A percentile compares a stretch with the other conserved stretches of the same genome.
Conservation (phyloP, 1,139 yeast genomes). For the Debaryomycetaceae sp. region DNA sequence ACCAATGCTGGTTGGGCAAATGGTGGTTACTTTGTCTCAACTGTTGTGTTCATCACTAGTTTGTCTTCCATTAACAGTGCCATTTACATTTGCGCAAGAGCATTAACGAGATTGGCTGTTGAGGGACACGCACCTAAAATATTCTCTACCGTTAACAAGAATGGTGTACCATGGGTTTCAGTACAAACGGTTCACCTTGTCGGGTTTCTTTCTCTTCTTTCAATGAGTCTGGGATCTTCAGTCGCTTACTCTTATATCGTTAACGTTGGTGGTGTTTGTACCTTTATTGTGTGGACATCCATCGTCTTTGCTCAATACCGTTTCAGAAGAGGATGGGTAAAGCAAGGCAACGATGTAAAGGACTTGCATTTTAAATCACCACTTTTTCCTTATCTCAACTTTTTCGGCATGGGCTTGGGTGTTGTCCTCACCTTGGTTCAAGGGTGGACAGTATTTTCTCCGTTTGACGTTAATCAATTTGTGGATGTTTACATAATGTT, state of each 20-base stretch:
- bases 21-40: constrained; percentile 3
- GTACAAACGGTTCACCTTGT: constrained; percentile 1
- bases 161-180: constrained; percentile 4
- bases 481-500: constrained; percentile 1
- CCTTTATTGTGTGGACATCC: constrained; percentile 4
- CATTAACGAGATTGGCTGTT: constrained; percentile 2
- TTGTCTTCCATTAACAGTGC: constrained; percentile 4
- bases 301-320: constrained; percentile 2
- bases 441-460: constrained; percentile 6
- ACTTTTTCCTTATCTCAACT: constrained; percentile 8
- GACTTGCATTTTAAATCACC: constrained; percentile 3
- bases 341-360: constrained; percentile 1
- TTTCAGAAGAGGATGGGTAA: constrained; percentile 4
- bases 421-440: constrained; percentile 2
- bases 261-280: constrained; percentile 2
- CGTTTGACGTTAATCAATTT: constrained; percentile 3
- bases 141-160: constrained; percentile 1
- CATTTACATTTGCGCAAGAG: constrained; percentile 2
- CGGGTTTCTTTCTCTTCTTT: constrained; percentile 3
- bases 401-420: neutral
- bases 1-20: constrained; percentile 4
- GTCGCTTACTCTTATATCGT: constrained; percentile 2
- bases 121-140: constrained; percentile 3
- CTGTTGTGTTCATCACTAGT: constrained; percentile 3
- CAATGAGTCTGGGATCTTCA: constrained; percentile 9